Evolutionary conservation across 2,329 filamentous ascomycete species (phyloP), one percentile per base, ranked within the genome.

Genomic region (Drechslera avenae): DNA sequence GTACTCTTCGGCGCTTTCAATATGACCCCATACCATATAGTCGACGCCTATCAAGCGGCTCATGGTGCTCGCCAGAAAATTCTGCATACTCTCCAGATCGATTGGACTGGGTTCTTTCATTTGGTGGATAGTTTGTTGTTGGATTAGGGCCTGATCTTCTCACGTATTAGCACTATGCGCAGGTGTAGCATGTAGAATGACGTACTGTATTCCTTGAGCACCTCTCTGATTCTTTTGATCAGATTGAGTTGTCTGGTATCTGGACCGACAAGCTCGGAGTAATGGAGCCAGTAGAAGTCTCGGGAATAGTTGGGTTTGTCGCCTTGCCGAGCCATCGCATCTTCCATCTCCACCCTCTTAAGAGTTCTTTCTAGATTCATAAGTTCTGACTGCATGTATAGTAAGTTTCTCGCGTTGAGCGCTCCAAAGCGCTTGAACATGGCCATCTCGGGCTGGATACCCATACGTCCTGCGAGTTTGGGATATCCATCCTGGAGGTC

Each of bases 371-470:
- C 46, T 1, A 53, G 18, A 18, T 18, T 9, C 1, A 21, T 19
- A 0, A 58, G 32, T 13, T 58, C 52, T 8, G 42, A 26, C 13
- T 58, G 52, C 16, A 48, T 19, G 19, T 58, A 58, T 4, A 56
- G 28, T 3, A 55, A 30, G 9, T 55, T 57, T 1, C 37, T 40
- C 12, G 53, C 46, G 28, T 59, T 56, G 4, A 59, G 39, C 8
- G 46, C 47, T 6, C 35, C 36, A 18, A 59, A 57, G 4, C 46
- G 39, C 3, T 54, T 50, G 18, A 52, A 57, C 10, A 57, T 49
- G 12, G 21, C 23, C 4, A 39, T 41, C 18, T 54, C 48, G 9
- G 56, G 54, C 1, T 16, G 23, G 1, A 35, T 13, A 3, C 19
- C 47, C n/a, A 57, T 59, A 3, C 35, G 19, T 0, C 28, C 46